Evolutionary conservation across 768 basidiomycete genomes (phyloP), one percentile per base, ranked within the genome.

Genomic region (Aureoboletus auriporus): DNA sequence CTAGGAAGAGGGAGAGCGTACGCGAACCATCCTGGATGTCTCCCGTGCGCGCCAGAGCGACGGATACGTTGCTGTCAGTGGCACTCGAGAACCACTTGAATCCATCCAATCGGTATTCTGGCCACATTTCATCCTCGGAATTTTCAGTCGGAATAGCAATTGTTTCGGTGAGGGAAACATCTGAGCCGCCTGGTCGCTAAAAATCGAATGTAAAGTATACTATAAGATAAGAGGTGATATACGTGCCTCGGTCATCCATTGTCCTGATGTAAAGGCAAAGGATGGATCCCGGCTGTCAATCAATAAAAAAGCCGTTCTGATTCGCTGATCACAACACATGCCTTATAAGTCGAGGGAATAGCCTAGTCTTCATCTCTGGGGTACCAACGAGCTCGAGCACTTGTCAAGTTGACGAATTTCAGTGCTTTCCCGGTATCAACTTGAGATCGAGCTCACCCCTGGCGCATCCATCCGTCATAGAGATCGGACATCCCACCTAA

Each of bases 1-100:
- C 71, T 28, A 90, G 72, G 69, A 90, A 89, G 33, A 90, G 78
- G 1, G 86, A 89, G 11, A 89, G 75, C 0, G 77, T 78, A 33
- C 80, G 76, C 1, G 86, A 83, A 6, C 88, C 86, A 11, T 71
- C 65, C 41, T 70, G 54, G 26, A 61, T 50, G 0, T 77, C 63
- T 1, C 84, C 86, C 1, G 87, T 89, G 33, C 87, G 82, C 6
- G 86, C 89, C 6, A 90, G 70, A 1, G 84, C 86, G 23, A 90
- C 72, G 0, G 86, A 76, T 8, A 89, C 69, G 50, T 90, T 71
- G 53, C 83, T 80, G 56, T 90, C 89, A 0, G 86, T 86, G 2
- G 89, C 89, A 55, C 84, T 86, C 13, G 87, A 88, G 65, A 89
- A 89, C 87, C 87, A 89, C 67, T 89, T 89, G 63, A 89, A 79